Evolutionary conservation across 2,329 filamentous ascomycete genomes (phyloP).

Genomic region (Aschersonia sp.): DNA sequence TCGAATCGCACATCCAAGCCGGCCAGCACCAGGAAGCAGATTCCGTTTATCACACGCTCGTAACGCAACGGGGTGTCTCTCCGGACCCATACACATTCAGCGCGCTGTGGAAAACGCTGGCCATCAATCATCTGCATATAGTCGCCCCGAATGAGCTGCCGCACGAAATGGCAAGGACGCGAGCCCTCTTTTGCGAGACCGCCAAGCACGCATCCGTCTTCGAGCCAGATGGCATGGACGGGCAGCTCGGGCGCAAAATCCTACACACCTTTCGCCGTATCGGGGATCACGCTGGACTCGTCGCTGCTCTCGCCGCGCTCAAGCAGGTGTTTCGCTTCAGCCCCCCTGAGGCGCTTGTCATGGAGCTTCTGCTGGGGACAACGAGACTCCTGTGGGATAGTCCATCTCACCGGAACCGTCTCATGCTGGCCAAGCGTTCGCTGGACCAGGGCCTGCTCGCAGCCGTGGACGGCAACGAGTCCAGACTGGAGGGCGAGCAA

Average conservation of each 20-base stretch:
- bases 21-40: conserved; percentile 40
- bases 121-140: conserved; percentile 31
- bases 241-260: conserved; percentile 32
- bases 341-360: conserved; percentile 28
- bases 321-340: conserved; percentile 27
- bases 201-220: conserved; percentile 33
- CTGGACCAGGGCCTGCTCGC: conserved; percentile 24
- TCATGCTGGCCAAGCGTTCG: conserved; percentile 26
- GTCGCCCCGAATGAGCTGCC: conserved; percentile 14
- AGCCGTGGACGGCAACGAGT: conserved; percentile 14
- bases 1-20: conserved; percentile 50
- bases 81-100: conserved; percentile 58
- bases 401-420: conserved; percentile 21
- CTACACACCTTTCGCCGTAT: conserved; percentile 35
- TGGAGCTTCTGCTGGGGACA: conserved; percentile 31
- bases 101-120: conserved; percentile 48
- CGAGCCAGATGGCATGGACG: conserved; percentile 25
- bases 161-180: conserved; percentile 18
- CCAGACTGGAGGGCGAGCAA: conserved; percentile 19
- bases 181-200: conserved; percentile 31
- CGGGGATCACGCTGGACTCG: conserved; percentile 26
- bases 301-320: conserved; percentile 29
- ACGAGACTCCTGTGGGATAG: conserved; percentile 28
- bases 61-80: conserved; percentile 29
- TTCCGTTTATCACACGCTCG: conserved; percentile 39